Conservation (phyloP, 768 basidiomycete genomes). For the Phanerochaete sordida region DNA sequence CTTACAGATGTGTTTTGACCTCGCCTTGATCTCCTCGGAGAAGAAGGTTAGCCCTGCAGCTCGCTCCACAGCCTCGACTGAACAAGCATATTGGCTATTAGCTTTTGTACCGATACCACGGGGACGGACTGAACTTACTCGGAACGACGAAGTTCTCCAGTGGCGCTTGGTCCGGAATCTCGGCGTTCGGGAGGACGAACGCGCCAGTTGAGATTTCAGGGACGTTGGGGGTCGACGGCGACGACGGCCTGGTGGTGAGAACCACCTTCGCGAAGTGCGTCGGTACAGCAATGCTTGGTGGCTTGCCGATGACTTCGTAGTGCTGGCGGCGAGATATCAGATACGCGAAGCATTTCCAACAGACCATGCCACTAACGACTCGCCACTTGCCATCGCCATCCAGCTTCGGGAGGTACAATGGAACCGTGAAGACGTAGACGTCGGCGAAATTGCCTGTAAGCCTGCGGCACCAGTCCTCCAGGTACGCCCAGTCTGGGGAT, state of each 20-base stretch:
- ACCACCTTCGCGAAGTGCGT: conserved; percentile 99
- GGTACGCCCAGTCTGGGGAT: conserved; percentile 86
- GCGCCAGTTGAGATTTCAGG: conserved; percentile 85
- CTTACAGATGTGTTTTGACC: conserved; percentile 85
- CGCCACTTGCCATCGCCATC: conserved; percentile 93
- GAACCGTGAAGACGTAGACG: conserved; percentile 97
- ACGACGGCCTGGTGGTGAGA: conserved; percentile 69
- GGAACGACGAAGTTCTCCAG: conserved; percentile 81
- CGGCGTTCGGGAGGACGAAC: conserved; percentile 94
- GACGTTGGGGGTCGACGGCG: conserved; percentile 65
- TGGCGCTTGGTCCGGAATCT: conserved; percentile 80
- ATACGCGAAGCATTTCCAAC: neutral
- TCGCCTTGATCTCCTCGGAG: conserved; percentile 69
- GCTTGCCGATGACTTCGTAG: conserved; percentile 92
- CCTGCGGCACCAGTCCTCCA: conserved; percentile 93
- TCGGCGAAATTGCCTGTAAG: conserved; percentile 87
- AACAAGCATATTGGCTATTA: neutral
- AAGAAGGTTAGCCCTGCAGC: conserved; percentile 88
- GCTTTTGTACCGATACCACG: neutral
- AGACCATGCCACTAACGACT: conserved; percentile 57
- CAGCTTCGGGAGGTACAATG: conserved; percentile 87
- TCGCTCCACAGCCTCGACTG: conserved; percentile 90
- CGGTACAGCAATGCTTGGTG: conserved; percentile 88
- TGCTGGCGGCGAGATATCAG: conserved; percentile 43
- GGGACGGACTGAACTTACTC: conserved; percentile 41